Evolutionary conservation across 345 rosid species (phyloP).

Genomic region (Arabidopsis arenosa): DNA sequence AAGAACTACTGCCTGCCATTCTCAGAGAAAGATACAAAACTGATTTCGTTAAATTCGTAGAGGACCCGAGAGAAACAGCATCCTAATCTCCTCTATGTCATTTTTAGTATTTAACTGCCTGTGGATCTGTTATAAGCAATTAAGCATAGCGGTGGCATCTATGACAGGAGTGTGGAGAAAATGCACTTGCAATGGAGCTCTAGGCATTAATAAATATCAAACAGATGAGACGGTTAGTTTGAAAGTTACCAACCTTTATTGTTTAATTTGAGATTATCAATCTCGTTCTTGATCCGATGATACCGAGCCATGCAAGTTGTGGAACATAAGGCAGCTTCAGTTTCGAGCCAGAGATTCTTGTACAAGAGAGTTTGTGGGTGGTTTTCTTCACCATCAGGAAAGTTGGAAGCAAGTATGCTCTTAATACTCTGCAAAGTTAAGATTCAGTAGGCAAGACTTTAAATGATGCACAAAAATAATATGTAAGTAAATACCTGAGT

Average conservation of each 20-base stretch:
- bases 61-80: conserved; percentile 1
- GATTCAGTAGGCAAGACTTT: conserved; percentile 27
- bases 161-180: conserved; percentile 12
- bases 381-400: conserved; percentile 59
- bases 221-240: conserved; percentile 11
- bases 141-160: conserved; percentile 10
- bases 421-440: conserved; percentile 69
- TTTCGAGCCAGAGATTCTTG: conserved; percentile 96
- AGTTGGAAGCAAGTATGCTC: conserved; percentile 66
- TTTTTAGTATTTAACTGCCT: conserved; percentile 13
- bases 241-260: conserved; percentile 50
- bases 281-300: conserved; percentile 60
- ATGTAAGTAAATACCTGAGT: conserved; percentile 59
- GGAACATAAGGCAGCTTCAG: conserved; percentile 85
- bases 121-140: background rate
- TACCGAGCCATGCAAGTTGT: conserved; percentile 71
- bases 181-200: conserved; percentile 27
- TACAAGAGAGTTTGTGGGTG: conserved; percentile 66
- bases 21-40: conserved; percentile 5
- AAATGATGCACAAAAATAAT: conserved; percentile 25
- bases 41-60: background rate
- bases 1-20: background rate
- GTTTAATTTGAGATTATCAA: conserved; percentile 53
- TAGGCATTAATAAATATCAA: conserved; percentile 8
- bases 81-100: conserved; percentile 8